Evolutionary conservation across 2,329 filamentous ascomycete genomes (phyloP).

Genomic region (Sporothrix sp.): DNA sequence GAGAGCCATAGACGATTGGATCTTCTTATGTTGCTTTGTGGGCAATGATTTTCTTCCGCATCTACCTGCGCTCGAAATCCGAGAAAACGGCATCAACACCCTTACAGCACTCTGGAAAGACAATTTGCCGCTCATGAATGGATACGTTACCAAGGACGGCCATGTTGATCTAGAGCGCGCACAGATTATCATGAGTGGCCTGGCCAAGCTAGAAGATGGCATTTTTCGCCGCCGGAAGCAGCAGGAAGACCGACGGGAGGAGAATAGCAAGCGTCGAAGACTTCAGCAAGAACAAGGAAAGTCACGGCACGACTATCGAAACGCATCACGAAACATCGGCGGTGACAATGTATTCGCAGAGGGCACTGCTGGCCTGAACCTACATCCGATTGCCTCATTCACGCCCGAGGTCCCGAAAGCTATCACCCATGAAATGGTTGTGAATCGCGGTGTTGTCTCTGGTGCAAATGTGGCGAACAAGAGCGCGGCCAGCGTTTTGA

Average conservation of each 20-base stretch:
- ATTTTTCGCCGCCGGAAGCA: slow-evolving; percentile 88
- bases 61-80: slow-evolving; percentile 91
- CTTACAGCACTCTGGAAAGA: slow-evolving; percentile 96
- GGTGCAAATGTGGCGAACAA: slow-evolving; percentile 80
- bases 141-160: slow-evolving; percentile 92
- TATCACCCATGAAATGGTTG: slow-evolving; percentile 79
- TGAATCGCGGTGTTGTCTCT: slow-evolving; percentile 57
- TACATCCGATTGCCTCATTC: slow-evolving; percentile 37
- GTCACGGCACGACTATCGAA: neutral
- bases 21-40: slow-evolving; percentile 98
- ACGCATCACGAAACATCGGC: slow-evolving; percentile 2
- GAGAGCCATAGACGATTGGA: slow-evolving; percentile 92
- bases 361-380: slow-evolving; percentile 16
- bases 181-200: slow-evolving; percentile 76
- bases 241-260: slow-evolving; percentile 72
- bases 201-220: slow-evolving; percentile 85
- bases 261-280: slow-evolving; percentile 68
- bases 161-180: slow-evolving; percentile 78
- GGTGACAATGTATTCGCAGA: slow-evolving; percentile 18
- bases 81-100: slow-evolving; percentile 94
- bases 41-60: slow-evolving; percentile 98
- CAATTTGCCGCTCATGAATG: slow-evolving; percentile 82
- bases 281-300: slow-evolving; percentile 53
- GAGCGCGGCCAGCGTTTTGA: slow-evolving; percentile 81
- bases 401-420: slow-evolving; percentile 43